A percentile compares a stretch with the other conserved stretches of the same genome.
Conservation (phyloP, 306 rosid genomes). For the Bauhinia variegata region DNA sequence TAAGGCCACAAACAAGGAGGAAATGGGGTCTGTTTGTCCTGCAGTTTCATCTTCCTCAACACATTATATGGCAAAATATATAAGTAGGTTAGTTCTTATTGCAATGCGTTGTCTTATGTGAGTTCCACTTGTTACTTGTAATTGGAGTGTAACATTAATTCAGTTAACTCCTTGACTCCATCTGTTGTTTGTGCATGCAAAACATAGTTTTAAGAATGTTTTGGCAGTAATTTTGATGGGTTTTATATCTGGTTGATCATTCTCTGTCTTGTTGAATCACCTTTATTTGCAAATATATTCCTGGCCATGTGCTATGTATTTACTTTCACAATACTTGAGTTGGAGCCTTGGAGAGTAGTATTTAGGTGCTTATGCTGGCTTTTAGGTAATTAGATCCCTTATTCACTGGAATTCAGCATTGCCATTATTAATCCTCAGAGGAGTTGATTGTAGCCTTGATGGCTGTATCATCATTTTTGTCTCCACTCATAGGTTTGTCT, state of each 20-base stretch:
- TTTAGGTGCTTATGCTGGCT: neutral
- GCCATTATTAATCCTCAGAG: too few relatives aligned
- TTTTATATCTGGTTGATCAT: conserved; percentile 10
- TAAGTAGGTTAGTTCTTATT: conserved; percentile 45
- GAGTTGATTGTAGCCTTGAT: too few relatives aligned
- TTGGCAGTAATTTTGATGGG: neutral
- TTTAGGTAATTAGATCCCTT: neutral
- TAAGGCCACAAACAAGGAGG: conserved; percentile 47
- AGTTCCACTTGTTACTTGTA: conserved; percentile 22
- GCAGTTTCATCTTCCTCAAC: conserved; percentile 40
- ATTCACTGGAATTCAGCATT: neutral
- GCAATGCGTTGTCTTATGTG: conserved; percentile 26
- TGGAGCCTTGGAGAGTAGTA: too few relatives aligned
- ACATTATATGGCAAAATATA: conserved; percentile 31
- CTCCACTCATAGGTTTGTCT: neutral
- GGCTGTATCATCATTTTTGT: too few relatives aligned
- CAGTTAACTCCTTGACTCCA: conserved; percentile 21
- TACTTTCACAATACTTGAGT: neutral
- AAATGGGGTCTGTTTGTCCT: conserved; percentile 45
- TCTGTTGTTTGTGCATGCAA: neutral
- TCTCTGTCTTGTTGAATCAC: neutral
- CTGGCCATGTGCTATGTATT: neutral
- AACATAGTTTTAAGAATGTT: conserved; percentile 15
- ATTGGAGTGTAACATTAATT: neutral
- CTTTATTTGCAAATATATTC: neutral